phyloP scores from a whole-genome alignment of 805 yeast species.

The Ascoidea tarda region DNA sequence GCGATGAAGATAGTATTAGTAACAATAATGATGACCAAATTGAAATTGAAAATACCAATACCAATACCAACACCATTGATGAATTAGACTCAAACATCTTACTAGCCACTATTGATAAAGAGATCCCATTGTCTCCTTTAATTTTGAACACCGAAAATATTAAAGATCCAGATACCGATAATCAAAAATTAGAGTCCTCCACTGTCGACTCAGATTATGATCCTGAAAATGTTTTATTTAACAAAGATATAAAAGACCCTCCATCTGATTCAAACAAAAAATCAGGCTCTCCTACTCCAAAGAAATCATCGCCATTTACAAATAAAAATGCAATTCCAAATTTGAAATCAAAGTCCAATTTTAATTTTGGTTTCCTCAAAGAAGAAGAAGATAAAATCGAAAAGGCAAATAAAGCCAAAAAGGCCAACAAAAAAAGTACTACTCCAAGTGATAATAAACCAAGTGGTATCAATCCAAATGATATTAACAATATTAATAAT shows the following conservation, averaged over 20 bases:
- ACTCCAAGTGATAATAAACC: too few relatives aligned
- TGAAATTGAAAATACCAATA: slow-evolving; percentile 1
- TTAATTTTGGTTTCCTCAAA: slow-evolving; percentile 1
- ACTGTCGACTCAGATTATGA: slow-evolving; percentile 3
- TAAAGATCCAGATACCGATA: too few relatives aligned
- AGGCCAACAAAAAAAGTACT: not conserved
- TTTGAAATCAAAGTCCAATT: not conserved
- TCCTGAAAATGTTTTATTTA: slow-evolving; percentile 1
- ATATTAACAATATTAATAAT: too few relatives aligned
- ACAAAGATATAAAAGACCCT: too few relatives aligned
- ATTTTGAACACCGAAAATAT: too few relatives aligned
- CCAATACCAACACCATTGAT: slow-evolving; percentile 8
- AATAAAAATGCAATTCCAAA: slow-evolving; percentile 1
- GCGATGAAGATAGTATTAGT: slow-evolving; percentile 4
- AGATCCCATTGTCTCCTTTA: too few relatives aligned
- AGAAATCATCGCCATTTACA: not conserved
- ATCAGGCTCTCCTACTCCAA: not conserved
- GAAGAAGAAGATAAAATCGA: slow-evolving; percentile 10
- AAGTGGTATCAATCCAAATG: not conserved
- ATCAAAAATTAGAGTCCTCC: too few relatives aligned
- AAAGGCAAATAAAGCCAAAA: slow-evolving; percentile 3
- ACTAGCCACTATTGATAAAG: too few relatives aligned
- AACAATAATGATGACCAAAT: slow-evolving; percentile 4
- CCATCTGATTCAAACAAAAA: not conserved
- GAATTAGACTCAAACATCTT: slow-evolving; percentile 8